A percentile compares a stretch with the other conserved stretches of the same genome.
phyloP scores from a whole-genome alignment of 495 filamentous ascomycete species.

The Aspergillus nidulans region DNA sequence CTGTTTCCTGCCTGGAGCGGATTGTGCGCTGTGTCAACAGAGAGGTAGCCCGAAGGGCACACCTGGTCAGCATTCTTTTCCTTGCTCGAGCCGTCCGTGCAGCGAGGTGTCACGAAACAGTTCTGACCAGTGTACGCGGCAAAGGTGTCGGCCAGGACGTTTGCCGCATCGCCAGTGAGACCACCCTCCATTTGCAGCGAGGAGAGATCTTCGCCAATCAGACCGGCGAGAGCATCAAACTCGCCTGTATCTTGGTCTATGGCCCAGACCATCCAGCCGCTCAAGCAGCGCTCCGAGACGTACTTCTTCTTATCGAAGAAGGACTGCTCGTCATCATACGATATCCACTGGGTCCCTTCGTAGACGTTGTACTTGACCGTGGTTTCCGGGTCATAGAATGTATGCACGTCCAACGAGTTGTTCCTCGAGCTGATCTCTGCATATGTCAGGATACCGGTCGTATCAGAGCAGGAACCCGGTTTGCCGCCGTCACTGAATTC shows the following conservation, averaged over 20 bases:
- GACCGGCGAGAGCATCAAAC: neutral
- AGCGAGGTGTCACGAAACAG: conserved; percentile 23
- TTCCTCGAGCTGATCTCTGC: conserved; percentile 31
- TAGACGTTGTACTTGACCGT: conserved; percentile 25
- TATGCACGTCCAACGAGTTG: conserved; percentile 10
- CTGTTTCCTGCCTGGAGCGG: conserved; percentile 10
- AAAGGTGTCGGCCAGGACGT: conserved; percentile 8
- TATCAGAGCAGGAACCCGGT: conserved; percentile 29
- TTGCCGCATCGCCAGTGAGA: neutral
- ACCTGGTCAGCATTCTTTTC: conserved; percentile 16
- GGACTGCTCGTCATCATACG: conserved; percentile 38
- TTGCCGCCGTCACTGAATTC: conserved; percentile 16
- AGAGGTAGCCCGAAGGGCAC: conserved; percentile 18
- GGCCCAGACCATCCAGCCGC: conserved; percentile 7
- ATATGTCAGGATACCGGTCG: conserved; percentile 31
- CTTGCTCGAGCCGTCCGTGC: conserved; percentile 19
- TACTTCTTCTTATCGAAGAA: conserved; percentile 27
- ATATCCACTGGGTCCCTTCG: conserved; percentile 35
- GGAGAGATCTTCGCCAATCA: conserved; percentile 1
- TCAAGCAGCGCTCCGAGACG: neutral
- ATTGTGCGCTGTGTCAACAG: conserved; percentile 18
- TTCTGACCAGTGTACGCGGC: conserved; percentile 23
- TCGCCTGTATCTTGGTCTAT: conserved; percentile 4
- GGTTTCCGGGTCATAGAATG: conserved; percentile 17
- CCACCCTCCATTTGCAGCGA: neutral